These are phyloP conservation scores for Ramaria rubella DNA, from an alignment of 768 basidiomycete species.

Conservation along the genomic window DNA sequence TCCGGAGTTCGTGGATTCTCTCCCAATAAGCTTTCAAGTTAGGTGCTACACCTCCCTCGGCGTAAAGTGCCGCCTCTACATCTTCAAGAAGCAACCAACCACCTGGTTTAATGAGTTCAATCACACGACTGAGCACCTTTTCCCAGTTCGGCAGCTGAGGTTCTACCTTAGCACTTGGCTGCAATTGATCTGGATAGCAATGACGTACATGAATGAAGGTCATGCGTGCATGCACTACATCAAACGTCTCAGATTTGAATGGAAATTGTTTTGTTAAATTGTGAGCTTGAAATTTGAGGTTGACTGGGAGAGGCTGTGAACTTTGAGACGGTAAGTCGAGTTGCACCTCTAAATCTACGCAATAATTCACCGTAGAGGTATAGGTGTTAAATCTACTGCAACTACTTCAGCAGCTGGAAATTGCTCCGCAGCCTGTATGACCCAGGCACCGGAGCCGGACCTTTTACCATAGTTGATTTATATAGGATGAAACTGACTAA, in stretches of 20 bases:
- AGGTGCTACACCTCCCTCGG: background rate
- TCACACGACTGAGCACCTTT: slow-evolving; percentile 16
- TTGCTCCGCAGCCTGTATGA: background rate
- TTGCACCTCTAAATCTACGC: background rate
- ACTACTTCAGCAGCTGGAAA: background rate
- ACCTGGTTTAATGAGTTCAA: slow-evolving; percentile 10
- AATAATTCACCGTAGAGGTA: background rate
- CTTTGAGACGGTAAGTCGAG: too few relatives aligned
- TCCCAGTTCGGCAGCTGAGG: slow-evolving; percentile 15
- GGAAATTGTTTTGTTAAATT: slow-evolving; percentile 19
- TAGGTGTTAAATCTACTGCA: background rate
- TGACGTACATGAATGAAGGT: slow-evolving; percentile 19
- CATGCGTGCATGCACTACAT: slow-evolving; percentile 21
- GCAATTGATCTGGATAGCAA: background rate
- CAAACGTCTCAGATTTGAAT: slow-evolving; percentile 18
- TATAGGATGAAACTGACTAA: too few relatives aligned
- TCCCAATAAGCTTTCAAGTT: background rate
- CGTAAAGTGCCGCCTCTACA: background rate
- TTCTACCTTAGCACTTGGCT: background rate
- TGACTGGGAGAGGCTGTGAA: background rate
- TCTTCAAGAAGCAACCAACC: slow-evolving; percentile 20
- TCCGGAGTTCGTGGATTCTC: background rate
- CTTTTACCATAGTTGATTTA: too few relatives aligned
- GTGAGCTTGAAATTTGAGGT: slow-evolving; percentile 15
- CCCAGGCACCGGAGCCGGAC: background rate